Base-by-base conservation (phyloP, 2,329 filamentous ascomycete genomes). In the Colletotrichum higginsianum region DNA sequence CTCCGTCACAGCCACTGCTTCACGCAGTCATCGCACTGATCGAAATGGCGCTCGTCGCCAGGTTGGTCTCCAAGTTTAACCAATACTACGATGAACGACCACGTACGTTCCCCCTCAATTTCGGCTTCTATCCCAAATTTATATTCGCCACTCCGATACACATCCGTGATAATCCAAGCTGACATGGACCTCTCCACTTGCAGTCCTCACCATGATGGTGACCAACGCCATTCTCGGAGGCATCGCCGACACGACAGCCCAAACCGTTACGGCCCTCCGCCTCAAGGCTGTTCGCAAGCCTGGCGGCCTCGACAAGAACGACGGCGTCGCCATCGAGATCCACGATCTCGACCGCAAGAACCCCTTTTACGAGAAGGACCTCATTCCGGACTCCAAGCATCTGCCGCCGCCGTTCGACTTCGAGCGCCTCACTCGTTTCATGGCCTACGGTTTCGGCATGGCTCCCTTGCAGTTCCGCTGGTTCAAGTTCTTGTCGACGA, bases 201-300 rank as follows among this genome's bases (percentile, higher is more conserved):
- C 80, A 93, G 94, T 99, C 52, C 90, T 99, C 78, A 99, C 96
- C 74, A 99, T 97, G 83, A 99, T 99, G 96, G 94, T 98, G 80
- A 98, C 96, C 81, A 99, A 99, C 85, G 94, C 96, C 76, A 92
- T 98, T 67, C 91, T 99, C 71, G 95, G 94, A 84, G 96, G 96
- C 77, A 92, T 99, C 76, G 96, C 96, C 82, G 96, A 99, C 83
- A 98, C 96, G 44, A 94, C 97, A 58, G 96, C 96, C 70, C 96
- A 99, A 82, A 92, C 93, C 71, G 93, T 99, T 80, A 97, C 96
- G 3, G 91, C 95, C 23, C 89, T 98, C 72, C 92, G 93, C 71
- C 84, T 92, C 79, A 89, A 90, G 73, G 88, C 91, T 9, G 78
- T 90, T 4, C 88, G 89, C 72, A 94, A 93, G 79, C 84, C 87